A percentile compares a stretch with the other conserved stretches of the same genome.
Conservation (phyloP, 2,329 filamentous ascomycete genomes). For the Arthrobotrys entomopaga region DNA sequence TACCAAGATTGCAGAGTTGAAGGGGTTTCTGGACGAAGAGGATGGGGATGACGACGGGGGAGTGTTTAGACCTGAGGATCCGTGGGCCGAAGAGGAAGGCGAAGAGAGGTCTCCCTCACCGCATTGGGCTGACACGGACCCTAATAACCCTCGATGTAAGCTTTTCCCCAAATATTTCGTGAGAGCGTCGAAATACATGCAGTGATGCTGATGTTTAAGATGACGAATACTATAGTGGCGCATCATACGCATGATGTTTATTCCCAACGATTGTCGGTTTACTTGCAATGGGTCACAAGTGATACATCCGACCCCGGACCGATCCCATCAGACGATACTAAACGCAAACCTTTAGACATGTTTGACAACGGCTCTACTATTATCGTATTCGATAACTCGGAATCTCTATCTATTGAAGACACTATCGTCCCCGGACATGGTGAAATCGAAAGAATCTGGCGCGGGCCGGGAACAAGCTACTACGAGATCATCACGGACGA, state of each 20-base stretch:
- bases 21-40: conserved; percentile 61
- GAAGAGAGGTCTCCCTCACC: conserved; percentile 43
- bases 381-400: conserved; percentile 68
- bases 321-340: conserved; percentile 58
- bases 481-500: conserved; percentile 63
- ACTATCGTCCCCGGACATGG: conserved; percentile 66
- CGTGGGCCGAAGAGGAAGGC: conserved; percentile 14
- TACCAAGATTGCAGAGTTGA: conserved; percentile 67
- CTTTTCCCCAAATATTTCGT: not conserved
- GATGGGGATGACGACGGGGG: conserved; percentile 26
- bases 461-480: conserved; percentile 65
- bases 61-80: conserved; percentile 20
- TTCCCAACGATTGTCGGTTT: conserved; percentile 66
- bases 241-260: conserved; percentile 66
- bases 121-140: conserved; percentile 46
- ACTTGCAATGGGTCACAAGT: conserved; percentile 66
- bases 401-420: conserved; percentile 65
- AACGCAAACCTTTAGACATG: conserved; percentile 62
- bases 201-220: not conserved
- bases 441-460: conserved; percentile 68
- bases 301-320: conserved; percentile 61
- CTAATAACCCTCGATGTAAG: conserved; percentile 47
- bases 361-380: conserved; percentile 67
- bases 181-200: not conserved
- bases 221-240: conserved; percentile 61